Conservation (phyloP, 2,329 filamentous ascomycete genomes). For the Scedosporium minutisporum region DNA sequence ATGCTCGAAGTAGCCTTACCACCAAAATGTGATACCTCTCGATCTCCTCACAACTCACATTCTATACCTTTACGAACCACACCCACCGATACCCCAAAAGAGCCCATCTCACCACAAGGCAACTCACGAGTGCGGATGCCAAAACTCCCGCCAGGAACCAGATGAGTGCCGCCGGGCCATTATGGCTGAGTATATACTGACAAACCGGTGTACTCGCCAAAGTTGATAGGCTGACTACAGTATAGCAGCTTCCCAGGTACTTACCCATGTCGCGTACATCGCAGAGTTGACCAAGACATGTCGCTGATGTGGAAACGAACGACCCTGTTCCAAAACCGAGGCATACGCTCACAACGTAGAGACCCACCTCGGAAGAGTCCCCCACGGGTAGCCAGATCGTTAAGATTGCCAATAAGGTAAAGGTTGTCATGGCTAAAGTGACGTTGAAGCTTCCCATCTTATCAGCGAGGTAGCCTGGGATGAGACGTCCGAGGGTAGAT, state of each 20-base stretch:
- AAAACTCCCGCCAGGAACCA: neutral
- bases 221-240: constrained; percentile 16
- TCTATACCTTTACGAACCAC: constrained; percentile 1
- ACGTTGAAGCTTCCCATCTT: constrained; percentile 71
- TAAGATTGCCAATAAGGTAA: constrained; percentile 44
- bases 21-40: too few species aligned
- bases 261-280: constrained; percentile 62
- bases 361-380: constrained; percentile 46
- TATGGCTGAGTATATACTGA: constrained; percentile 5
- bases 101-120: neutral
- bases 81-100: neutral
- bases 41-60: neutral
- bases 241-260: constrained; percentile 19
- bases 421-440: constrained; percentile 56
- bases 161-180: neutral
- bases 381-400: constrained; percentile 62
- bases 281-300: constrained; percentile 74
- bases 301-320: constrained; percentile 68
- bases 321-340: constrained; percentile 75
- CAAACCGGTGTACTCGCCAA: constrained; percentile 9
- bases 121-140: neutral
- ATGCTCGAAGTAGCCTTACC: too few species aligned
- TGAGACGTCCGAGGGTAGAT: constrained; percentile 64
- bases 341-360: constrained; percentile 41
- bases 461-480: constrained; percentile 69